Base-by-base conservation (phyloP, 352 stramenopile genomes). In the Phytophthora aleatoria region DNA sequence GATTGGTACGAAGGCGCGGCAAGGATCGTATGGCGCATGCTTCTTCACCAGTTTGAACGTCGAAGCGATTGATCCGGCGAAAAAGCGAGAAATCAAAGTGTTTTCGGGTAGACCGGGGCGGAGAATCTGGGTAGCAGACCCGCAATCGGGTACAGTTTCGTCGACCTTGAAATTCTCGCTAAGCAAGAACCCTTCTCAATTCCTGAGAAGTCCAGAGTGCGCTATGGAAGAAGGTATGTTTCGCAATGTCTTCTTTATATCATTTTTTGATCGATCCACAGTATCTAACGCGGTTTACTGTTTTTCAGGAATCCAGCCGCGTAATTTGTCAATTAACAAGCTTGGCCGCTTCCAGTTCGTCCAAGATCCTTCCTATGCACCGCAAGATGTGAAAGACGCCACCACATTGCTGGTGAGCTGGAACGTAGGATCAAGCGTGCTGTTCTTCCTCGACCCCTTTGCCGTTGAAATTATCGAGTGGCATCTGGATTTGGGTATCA, bases 401-500 rank as follows among this genome's bases (percentile, higher is more conserved):
- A 72, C 60, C 20, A 80, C 85, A 48, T 73, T 91, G 11, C 72
- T 96, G 2, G 73, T 93, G 20, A 96, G 88, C 55, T 96, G 88
- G 88, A 92, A 90, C 26, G 44, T 86, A 11, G 87, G 87, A 20
- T 89, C 85, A 12, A 92, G 83, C 30, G 85, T 92, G 6, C 38
- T 96, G 3, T 94, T 96, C 59, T 90, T 96, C 45, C 57, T 96
- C 15, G 86, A 96, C 36, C 88, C 88, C 3, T 83, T 89, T 45
- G 82, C 79, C 0, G 85, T 95, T 2, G 85, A 96, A 65, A 91
- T 96, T 33, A 82, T 94, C 5, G 88, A 96, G 54, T 95, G 88
- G 85, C 88, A 96, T 64, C 60, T 96, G 30, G 88, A 96, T 69
- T 73, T 96, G 41, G 88, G 88, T 13, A 80, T 87, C 9, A 91